Percentiles rank a stretch among this genome's conserved stretches.
phyloP scores from a whole-genome alignment of 169 alveolate species.

The Plasmodium blacklocki region DNA sequence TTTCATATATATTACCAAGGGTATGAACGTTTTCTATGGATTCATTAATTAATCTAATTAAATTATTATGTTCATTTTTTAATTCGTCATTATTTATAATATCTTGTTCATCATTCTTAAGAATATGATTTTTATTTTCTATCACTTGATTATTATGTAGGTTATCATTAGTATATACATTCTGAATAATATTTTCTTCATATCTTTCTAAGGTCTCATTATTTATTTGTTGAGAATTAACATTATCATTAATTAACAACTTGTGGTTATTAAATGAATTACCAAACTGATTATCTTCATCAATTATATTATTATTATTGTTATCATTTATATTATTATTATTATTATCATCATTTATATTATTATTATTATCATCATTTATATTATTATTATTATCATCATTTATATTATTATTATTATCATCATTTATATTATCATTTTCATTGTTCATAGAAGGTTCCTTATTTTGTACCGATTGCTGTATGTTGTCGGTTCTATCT shows the following conservation, averaged over 20 bases:
- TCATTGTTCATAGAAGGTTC: neutral
- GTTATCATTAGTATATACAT: neutral
- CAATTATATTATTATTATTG: neutral
- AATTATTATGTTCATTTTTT: neutral
- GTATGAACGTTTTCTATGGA: neutral
- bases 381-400: neutral
- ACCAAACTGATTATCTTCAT: neutral
- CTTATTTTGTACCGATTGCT: neutral
- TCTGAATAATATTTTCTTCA: constrained; percentile 31
- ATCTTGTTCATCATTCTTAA: neutral
- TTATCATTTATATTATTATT: neutral
- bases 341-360: neutral
- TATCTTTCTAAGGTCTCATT: constrained; percentile 37
- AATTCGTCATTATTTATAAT: neutral
- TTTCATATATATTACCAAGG: neutral
- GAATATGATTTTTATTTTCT: neutral
- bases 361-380: neutral
- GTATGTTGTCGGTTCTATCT: neutral
- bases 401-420: neutral
- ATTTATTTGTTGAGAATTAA: neutral
- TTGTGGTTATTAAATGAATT: neutral
- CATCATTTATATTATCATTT: neutral
- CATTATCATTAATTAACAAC: neutral
- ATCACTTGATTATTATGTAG: neutral
- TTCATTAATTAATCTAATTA: neutral